Evolutionary conservation across 176 grass and related monocot genomes (phyloP).

Genomic region (Elymus sibiricus): DNA sequence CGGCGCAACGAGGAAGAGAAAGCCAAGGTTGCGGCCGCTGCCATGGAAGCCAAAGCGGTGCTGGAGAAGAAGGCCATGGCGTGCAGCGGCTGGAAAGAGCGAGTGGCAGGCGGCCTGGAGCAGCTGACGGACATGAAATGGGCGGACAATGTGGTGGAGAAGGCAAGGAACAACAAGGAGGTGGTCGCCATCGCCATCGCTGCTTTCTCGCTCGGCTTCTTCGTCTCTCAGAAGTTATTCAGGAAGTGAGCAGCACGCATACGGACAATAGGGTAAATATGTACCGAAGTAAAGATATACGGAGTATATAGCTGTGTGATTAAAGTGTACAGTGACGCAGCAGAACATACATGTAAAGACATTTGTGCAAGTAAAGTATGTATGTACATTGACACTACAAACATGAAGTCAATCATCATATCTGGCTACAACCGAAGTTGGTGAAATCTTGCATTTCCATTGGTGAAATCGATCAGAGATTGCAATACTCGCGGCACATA

Average conservation of each 20-base stretch:
- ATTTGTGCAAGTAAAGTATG: not conserved
- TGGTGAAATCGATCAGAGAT: not conserved
- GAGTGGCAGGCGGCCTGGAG: constrained; percentile 5
- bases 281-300: not conserved
- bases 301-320: not conserved
- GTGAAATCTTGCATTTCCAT: not conserved
- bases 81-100: not conserved
- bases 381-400: not conserved
- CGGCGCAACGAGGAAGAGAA: not conserved
- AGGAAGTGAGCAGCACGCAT: not conserved
- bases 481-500: not conserved
- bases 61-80: not conserved
- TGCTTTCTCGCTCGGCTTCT: constrained; percentile 39
- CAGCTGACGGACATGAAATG: constrained; percentile 4
- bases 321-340: not conserved
- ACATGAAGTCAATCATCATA: not conserved
- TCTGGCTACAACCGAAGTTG: not conserved
- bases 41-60: not conserved
- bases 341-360: not conserved
- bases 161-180: constrained; percentile 35
- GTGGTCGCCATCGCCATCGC: constrained; percentile 23
- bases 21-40: not conserved
- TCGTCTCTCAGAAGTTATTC: constrained; percentile 26
- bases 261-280: not conserved
- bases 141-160: constrained; percentile 21